These are phyloP conservation scores for Salix dunnii DNA, from an alignment of 345 rosid genomes.

Conservation along the genomic window DNA sequence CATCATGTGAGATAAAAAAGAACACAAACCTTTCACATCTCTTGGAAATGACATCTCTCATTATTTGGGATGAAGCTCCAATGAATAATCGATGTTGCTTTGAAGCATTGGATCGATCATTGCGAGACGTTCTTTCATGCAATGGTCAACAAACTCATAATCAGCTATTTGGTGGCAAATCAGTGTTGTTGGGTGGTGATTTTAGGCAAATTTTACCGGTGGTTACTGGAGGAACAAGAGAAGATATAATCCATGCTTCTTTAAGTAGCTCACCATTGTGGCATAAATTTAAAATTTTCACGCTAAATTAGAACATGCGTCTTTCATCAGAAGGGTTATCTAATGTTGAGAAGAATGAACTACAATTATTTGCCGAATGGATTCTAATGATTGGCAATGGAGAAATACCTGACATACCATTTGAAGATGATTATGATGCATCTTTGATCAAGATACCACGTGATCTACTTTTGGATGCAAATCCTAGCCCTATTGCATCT, in stretches of 20 bases:
- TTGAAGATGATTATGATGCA: not conserved
- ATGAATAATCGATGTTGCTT: too few species aligned
- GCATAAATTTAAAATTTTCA: not conserved
- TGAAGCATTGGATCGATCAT: too few species aligned
- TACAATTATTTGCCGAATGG: not conserved
- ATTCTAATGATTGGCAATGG: not conserved
- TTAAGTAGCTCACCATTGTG: not conserved
- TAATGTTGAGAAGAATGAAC: not conserved
- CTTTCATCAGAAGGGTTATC: not conserved
- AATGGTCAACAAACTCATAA: too few species aligned
- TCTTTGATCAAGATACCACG: not conserved
- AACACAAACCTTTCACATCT: too few species aligned
- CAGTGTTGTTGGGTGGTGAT: too few species aligned
- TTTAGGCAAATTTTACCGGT: too few species aligned
- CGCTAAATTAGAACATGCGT: not conserved
- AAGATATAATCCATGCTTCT: not conserved
- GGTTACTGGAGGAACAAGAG: not conserved
- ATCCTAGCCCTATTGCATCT: not conserved
- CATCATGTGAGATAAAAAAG: too few species aligned
- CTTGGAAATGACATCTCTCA: too few species aligned
- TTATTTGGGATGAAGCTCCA: too few species aligned
- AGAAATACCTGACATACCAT: fast-evolving
- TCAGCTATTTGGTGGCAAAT: too few species aligned
- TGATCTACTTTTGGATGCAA: not conserved
- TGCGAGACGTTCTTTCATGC: too few species aligned